Evolutionary conservation across 1,284 basidiomycete genomes (phyloP).

Genomic region (Ceraceosorus guamensis): DNA sequence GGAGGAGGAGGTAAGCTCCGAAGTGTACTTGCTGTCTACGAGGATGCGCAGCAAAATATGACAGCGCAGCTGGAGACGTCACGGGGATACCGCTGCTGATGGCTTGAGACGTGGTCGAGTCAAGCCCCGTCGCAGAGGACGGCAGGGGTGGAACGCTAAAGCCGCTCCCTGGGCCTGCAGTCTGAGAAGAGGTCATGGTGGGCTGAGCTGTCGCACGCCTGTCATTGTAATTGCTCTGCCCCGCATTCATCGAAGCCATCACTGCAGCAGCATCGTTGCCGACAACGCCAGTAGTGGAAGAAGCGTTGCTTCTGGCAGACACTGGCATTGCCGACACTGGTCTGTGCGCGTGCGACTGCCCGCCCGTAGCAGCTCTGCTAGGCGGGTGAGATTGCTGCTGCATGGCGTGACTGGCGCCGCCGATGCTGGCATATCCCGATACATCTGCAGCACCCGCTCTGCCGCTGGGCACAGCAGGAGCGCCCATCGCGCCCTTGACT

Average conservation of each 20-base stretch:
- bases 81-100: constrained; percentile 37
- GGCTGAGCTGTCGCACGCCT: constrained; percentile 41
- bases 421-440: no score
- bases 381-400: constrained; percentile 18
- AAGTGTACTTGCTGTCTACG: constrained; percentile 47
- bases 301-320: constrained; percentile 15
- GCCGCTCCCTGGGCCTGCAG: constrained; percentile 1
- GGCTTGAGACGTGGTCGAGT: constrained; percentile 9
- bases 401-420: constrained; percentile 1
- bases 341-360: constrained; percentile 33
- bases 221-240: constrained; percentile 24
- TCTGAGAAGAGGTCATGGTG: constrained; percentile 19
- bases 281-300: background rate
- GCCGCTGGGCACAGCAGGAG: background rate
- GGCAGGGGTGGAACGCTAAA: background rate
- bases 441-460: no score
- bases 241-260: background rate
- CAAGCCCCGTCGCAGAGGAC: constrained; percentile 15
- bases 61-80: constrained; percentile 44
- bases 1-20: constrained; percentile 47
- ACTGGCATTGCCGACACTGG: constrained; percentile 42
- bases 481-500: background rate
- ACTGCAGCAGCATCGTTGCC: background rate
- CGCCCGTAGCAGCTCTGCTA: constrained; percentile 32
- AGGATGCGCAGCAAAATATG: constrained; percentile 47